A percentile compares a stretch with the other conserved stretches of the same genome.
phyloP scores from a whole-genome alignment of 495 filamentous ascomycete species.

The Xylaria bambusicola region DNA sequence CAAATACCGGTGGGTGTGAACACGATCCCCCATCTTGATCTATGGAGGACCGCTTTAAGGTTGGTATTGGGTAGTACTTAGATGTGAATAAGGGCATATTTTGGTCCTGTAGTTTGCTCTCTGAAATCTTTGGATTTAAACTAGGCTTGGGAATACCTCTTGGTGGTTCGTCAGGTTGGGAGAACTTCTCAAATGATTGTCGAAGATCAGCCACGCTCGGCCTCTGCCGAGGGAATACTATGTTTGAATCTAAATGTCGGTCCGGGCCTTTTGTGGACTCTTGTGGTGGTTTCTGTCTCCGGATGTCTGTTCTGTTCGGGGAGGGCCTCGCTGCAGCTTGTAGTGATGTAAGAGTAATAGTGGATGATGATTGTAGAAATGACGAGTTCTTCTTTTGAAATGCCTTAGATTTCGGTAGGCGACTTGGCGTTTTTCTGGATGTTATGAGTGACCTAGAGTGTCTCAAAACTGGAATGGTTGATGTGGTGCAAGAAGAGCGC shows the following conservation, averaged over 20 bases:
- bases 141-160: background rate
- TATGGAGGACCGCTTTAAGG: background rate
- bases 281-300: background rate
- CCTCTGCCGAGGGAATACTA: conserved; percentile 16
- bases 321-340: background rate
- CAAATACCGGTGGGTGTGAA: background rate
- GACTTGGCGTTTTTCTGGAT: background rate
- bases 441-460: conserved; percentile 1
- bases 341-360: conserved; percentile 9
- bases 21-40: background rate
- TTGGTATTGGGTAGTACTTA: background rate
- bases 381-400: conserved; percentile 18
- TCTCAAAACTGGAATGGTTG: background rate
- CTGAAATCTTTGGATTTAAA: background rate
- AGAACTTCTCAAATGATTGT: conserved; percentile 34
- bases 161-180: background rate
- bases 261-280: background rate
- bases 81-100: background rate
- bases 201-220: conserved; percentile 42
- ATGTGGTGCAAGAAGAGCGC: conserved; percentile 19
- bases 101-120: background rate
- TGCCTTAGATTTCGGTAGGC: conserved; percentile 9
- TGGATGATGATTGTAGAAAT: conserved; percentile 15
- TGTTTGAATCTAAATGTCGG: background rate
- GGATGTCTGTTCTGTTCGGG: background rate